phyloP scores from a whole-genome alignment of 2,329 filamentous ascomycete species.

The Trichoderma breve region DNA sequence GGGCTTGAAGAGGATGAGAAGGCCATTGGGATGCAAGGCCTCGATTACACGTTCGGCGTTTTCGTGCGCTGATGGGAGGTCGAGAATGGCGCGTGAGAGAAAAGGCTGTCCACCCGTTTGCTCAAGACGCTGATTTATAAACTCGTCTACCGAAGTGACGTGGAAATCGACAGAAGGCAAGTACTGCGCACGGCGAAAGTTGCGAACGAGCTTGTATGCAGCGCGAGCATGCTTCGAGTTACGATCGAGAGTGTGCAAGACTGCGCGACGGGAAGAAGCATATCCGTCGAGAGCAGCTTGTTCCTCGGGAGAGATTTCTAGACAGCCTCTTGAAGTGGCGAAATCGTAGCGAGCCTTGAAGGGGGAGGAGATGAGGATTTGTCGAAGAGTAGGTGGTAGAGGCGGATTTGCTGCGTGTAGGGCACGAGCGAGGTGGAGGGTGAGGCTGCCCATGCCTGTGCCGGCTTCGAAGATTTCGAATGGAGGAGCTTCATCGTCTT shows the following conservation, averaged over 20 bases:
- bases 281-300: constrained; percentile 43
- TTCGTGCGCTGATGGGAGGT: constrained; percentile 64
- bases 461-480: constrained; percentile 81
- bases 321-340: constrained; percentile 22
- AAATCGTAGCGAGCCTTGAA: constrained; percentile 23
- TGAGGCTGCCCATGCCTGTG: constrained; percentile 79
- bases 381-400: constrained; percentile 43
- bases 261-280: constrained; percentile 55
- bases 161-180: constrained; percentile 71
- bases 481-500: constrained; percentile 35
- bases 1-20: constrained; percentile 70
- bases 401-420: constrained; percentile 70
- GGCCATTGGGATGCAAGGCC: constrained; percentile 63
- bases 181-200: constrained; percentile 70
- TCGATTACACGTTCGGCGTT: constrained; percentile 46
- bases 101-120: constrained; percentile 53
- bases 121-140: constrained; percentile 54
- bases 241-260: constrained; percentile 74
- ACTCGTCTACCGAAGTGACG: constrained; percentile 62
- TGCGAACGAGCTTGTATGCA: constrained; percentile 62
- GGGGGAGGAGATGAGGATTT: constrained; percentile 28
- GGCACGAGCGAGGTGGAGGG: constrained; percentile 70
- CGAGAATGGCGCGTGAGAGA: constrained; percentile 68
- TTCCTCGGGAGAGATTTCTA: constrained; percentile 31
- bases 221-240: constrained; percentile 60